phyloP scores from a whole-genome alignment of 306 rosid species.

The Ceratonia siliqua region DNA sequence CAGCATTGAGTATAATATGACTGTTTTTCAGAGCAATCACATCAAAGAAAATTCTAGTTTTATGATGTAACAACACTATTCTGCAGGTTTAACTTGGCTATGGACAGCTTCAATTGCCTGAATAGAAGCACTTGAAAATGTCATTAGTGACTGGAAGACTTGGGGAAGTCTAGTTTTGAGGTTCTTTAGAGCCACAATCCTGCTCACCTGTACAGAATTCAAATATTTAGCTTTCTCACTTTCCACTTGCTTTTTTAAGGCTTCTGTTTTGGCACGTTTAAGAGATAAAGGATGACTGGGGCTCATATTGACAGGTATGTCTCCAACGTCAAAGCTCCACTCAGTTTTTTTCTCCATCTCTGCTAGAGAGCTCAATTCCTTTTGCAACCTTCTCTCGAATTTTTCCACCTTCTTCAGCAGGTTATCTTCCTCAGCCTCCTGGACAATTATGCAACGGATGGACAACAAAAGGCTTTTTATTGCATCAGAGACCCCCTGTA shows the following conservation, averaged over 20 bases:
- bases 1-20: slow-evolving; percentile 2
- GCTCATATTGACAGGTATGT: slow-evolving; percentile 40
- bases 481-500: slow-evolving; percentile 72
- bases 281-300: slow-evolving; percentile 62
- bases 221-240: slow-evolving; percentile 52
- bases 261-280: slow-evolving; percentile 65
- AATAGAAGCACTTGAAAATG: slow-evolving; percentile 58
- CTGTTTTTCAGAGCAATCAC: slow-evolving; percentile 23
- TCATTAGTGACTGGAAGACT: slow-evolving; percentile 62
- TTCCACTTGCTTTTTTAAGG: slow-evolving; percentile 63
- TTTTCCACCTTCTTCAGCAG: slow-evolving; percentile 58
- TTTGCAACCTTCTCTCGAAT: slow-evolving; percentile 60
- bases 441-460: slow-evolving; percentile 49
- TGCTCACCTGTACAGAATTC: slow-evolving; percentile 53
- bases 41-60: neutral
- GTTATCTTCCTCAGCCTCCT: slow-evolving; percentile 66
- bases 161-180: slow-evolving; percentile 70
- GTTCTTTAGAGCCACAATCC: slow-evolving; percentile 53
- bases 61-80: slow-evolving; percentile 36
- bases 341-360: slow-evolving; percentile 55
- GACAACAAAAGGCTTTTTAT: slow-evolving; percentile 62
- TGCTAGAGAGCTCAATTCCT: slow-evolving; percentile 44
- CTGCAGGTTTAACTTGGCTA: slow-evolving; percentile 38
- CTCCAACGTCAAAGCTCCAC: slow-evolving; percentile 36
- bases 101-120: slow-evolving; percentile 58